phyloP scores from a whole-genome alignment of 768 basidiomycete species.

The Podaxis sp. region DNA sequence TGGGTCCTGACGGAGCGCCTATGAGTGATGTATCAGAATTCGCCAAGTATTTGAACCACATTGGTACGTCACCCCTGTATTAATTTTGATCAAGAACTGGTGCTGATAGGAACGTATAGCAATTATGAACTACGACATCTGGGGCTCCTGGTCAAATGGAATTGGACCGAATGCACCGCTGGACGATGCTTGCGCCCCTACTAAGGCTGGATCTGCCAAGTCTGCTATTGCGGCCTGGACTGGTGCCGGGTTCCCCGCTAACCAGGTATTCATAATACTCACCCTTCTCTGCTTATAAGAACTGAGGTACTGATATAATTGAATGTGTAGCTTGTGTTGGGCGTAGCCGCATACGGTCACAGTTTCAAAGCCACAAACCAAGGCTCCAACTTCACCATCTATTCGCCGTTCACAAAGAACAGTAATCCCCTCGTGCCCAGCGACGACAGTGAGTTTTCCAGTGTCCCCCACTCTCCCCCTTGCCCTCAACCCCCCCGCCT shows the following conservation, averaged over 20 bases:
- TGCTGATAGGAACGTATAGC: constrained; percentile 26
- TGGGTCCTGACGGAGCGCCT: constrained; percentile 51
- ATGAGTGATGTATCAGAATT: constrained; percentile 67
- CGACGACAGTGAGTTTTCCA: constrained; percentile 1
- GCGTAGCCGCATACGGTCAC: constrained; percentile 80
- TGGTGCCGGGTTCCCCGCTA: constrained; percentile 67
- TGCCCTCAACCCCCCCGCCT: not conserved
- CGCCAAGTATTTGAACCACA: constrained; percentile 52
- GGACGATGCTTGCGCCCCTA: constrained; percentile 60
- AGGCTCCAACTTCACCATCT: constrained; percentile 37
- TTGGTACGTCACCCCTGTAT: constrained; percentile 23
- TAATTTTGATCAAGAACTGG: not conserved
- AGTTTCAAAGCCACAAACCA: constrained; percentile 49
- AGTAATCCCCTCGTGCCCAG: constrained; percentile 34
- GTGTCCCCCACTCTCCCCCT: no score
- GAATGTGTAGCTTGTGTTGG: constrained; percentile 59
- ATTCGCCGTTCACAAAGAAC: constrained; percentile 43
- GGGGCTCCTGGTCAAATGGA: constrained; percentile 46
- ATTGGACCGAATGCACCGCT: constrained; percentile 87
- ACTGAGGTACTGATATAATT: not conserved
- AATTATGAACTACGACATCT: constrained; percentile 65
- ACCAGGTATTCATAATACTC: constrained; percentile 25
- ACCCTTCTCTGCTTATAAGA: not conserved
- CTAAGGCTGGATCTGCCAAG: constrained; percentile 64
- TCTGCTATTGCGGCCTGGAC: constrained; percentile 73